Evolutionary conservation across 495 filamentous ascomycete genomes (phyloP), one percentile per base, ranked within the genome.

Genomic region (Terfezia claveryi): DNA sequence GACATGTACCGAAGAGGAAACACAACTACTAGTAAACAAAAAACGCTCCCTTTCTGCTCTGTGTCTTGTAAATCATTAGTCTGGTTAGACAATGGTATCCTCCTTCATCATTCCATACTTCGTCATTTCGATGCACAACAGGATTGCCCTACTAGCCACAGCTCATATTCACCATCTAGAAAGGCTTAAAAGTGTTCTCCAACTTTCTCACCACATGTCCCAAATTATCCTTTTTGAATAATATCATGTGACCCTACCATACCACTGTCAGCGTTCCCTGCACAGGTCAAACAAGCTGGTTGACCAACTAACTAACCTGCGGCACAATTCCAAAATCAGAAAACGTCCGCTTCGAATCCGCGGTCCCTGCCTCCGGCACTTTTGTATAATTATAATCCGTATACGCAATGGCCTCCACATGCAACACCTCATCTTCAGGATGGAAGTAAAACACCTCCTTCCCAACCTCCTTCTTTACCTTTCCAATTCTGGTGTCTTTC

Each of bases 261-360:
- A 32, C 27, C 27, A 20, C 7, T 32, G 27, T 32, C 27, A 32
- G 27, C 27, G 20, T 20, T 32, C 7, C 27, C 7, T 7, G 27
- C 27, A 32, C 27, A 32, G 20, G 20, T 20, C 20, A 20, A 20
- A 20, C 20, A 20, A 20, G 20, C 20, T 2, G 20, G 20, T n/a
- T n/a, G n/a, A 20, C 20, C 20, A 20, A 20, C 20, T 20, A 32
- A 32, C 27, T 32, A 32, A 32, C 27, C 27, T 46, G 41, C 41
- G 89, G 80, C 72, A 78, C 80, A 57, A 99, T 81, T 4, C 92
- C 92, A 68, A 87, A 68, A 58, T 96, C 91, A 66, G 91, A 85
- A 66, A 99, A 99, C 2, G 88, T 83, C 54, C 92, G 71, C 71
- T 92, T 95, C 62, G 83, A 83, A 68, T 96, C 92, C 38, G 87